Evolutionary conservation across 495 filamentous ascomycete genomes (phyloP).

Genomic region (Bryoglossum gracile): DNA sequence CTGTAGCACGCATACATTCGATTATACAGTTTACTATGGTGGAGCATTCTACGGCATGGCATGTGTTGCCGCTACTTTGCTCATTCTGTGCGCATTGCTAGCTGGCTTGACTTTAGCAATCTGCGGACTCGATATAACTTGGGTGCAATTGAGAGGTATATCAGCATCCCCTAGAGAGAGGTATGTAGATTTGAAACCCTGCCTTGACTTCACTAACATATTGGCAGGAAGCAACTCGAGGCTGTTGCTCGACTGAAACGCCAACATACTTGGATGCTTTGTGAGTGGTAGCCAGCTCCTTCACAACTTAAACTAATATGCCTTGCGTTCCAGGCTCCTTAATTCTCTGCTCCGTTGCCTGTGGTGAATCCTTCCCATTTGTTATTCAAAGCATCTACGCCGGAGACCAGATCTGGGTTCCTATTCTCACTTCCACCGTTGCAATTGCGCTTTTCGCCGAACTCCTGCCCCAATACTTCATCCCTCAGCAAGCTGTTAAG

Average conservation of each 20-base stretch:
- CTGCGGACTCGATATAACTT: constrained; percentile 17
- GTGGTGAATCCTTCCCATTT: constrained; percentile 17
- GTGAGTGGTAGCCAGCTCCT: constrained; percentile 5
- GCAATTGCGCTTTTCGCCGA: constrained; percentile 16
- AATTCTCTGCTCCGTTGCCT: constrained; percentile 14
- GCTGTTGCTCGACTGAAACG: constrained; percentile 13
- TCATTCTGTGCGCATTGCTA: constrained; percentile 11
- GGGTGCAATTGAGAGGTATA: constrained; percentile 15
- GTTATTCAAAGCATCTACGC: constrained; percentile 13
- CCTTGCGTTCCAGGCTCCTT: constrained; percentile 21
- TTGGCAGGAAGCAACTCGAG: constrained; percentile 7
- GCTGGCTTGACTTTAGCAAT: constrained; percentile 20
- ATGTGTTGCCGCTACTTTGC: constrained; percentile 1
- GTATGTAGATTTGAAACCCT: background rate
- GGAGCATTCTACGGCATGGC: constrained; percentile 7
- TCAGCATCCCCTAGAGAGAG: constrained; percentile 20
- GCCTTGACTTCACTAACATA: background rate
- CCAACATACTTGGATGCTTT: constrained; percentile 18
- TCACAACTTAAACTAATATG: background rate
- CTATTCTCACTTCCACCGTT: constrained; percentile 16
- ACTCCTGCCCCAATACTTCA: constrained; percentile 19
- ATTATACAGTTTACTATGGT: constrained; percentile 5
- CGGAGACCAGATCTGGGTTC: constrained; percentile 1
- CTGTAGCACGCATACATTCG: background rate
- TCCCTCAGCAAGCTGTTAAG: constrained; percentile 13